Conservation (phyloP, 352 stramenopile species). For the Phytophthora pluvialis region DNA sequence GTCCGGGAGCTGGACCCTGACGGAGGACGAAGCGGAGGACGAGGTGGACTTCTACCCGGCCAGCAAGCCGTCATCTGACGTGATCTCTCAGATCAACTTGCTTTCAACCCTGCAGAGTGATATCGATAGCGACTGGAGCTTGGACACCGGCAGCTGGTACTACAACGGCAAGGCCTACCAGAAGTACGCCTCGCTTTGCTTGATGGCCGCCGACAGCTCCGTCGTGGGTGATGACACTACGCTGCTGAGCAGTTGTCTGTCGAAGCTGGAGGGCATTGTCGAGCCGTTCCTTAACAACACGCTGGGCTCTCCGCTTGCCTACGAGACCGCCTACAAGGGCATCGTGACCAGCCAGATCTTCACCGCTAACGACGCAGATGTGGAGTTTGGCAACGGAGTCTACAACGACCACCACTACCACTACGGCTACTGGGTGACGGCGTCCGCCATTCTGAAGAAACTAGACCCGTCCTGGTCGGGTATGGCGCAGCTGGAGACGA, state of each 20-base stretch:
- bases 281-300: slow-evolving; percentile 70
- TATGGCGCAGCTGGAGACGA: slow-evolving; percentile 64
- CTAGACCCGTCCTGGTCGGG: slow-evolving; percentile 65
- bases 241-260: slow-evolving; percentile 55
- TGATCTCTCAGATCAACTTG: slow-evolving; percentile 49
- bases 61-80: slow-evolving; percentile 41
- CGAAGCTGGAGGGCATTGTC: slow-evolving; percentile 64
- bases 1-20: slow-evolving; percentile 53
- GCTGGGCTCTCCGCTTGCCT: slow-evolving; percentile 62
- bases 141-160: slow-evolving; percentile 67
- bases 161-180: slow-evolving; percentile 81
- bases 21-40: slow-evolving; percentile 53
- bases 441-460: slow-evolving; percentile 71
- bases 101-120: slow-evolving; percentile 54
- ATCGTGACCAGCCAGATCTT: slow-evolving; percentile 64
- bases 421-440: slow-evolving; percentile 83
- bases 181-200: slow-evolving; percentile 82
- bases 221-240: slow-evolving; percentile 60
- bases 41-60: slow-evolving; percentile 69
- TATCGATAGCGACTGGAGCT: slow-evolving; percentile 63
- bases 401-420: slow-evolving; percentile 90
- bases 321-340: slow-evolving; percentile 77
- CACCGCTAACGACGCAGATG: slow-evolving; percentile 56
- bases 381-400: slow-evolving; percentile 80
- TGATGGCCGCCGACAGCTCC: slow-evolving; percentile 64